Percentiles rank a stretch among this genome's conserved stretches.
These are phyloP conservation scores for Annulohypoxylon moriforme DNA, from an alignment of 495 filamentous ascomycete genomes.

Conservation along the genomic window DNA sequence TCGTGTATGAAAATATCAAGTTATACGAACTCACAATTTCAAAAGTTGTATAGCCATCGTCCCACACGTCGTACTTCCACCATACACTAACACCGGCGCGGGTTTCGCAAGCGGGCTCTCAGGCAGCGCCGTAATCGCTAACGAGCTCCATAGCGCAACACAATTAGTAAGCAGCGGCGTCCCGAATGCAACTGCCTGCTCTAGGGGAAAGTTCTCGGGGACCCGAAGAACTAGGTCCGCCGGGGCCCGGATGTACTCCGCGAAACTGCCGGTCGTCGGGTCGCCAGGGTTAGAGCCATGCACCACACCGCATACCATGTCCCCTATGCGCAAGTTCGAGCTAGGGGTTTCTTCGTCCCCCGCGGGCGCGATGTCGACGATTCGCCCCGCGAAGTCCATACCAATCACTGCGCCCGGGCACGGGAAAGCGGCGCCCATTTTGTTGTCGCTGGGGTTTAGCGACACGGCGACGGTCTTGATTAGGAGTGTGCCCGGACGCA, in stretches of 20 bases:
- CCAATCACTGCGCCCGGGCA: neutral
- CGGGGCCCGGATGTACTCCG: neutral
- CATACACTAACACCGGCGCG: neutral
- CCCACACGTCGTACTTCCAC: neutral
- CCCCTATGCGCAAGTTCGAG: neutral
- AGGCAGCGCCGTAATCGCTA: neutral
- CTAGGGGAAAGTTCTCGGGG: neutral
- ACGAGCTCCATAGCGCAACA: neutral
- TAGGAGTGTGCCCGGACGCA: neutral
- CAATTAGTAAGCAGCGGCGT: neutral
- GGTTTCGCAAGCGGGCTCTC: neutral
- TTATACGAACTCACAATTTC: neutral
- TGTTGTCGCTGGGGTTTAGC: neutral
- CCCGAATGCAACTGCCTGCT: neutral
- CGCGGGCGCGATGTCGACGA: neutral
- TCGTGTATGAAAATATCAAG: neutral
- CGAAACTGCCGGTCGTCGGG: neutral
- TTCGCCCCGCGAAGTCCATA: neutral
- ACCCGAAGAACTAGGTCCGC: neutral
- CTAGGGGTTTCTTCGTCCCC: neutral
- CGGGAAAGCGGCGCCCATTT: neutral
- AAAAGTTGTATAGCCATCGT: slow-evolving; percentile 5
- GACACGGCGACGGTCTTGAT: neutral
- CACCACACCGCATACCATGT: neutral
- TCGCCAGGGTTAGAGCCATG: neutral